Evolutionary conservation across 768 basidiomycete species (phyloP).

Genomic region (Psilocybe tampanensis): DNA sequence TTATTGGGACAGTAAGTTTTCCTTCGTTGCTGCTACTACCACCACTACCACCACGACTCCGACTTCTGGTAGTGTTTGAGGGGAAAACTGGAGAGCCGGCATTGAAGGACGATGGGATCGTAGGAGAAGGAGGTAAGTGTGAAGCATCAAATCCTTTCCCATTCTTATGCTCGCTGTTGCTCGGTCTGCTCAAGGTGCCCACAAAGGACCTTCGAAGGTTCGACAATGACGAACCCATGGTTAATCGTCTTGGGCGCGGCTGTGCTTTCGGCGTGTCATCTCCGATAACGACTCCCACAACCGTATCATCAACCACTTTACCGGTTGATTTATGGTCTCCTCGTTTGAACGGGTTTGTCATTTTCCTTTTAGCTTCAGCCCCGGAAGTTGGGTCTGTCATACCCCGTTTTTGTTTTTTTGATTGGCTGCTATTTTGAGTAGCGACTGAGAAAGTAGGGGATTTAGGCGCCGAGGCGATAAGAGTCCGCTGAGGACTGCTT

Average conservation of each 20-base stretch:
- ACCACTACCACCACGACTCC: not conserved
- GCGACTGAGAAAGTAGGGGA: not conserved
- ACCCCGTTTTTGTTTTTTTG: not conserved
- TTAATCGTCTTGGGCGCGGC: not conserved
- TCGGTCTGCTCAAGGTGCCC: conserved; percentile 32
- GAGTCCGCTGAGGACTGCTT: not conserved
- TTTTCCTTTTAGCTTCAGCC: not conserved
- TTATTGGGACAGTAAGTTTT: not conserved
- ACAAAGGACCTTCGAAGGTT: conserved; percentile 49
- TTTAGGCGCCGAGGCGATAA: not conserved
- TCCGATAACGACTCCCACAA: not conserved
- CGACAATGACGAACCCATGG: conserved; percentile 26
- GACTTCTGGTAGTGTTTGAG: not conserved
- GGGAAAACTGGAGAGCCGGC: not conserved
- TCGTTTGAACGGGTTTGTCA: not conserved
- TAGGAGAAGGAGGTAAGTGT: conserved; percentile 42
- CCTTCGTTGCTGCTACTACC: not conserved
- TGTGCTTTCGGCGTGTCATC: not conserved
- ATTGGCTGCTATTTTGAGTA: not conserved
- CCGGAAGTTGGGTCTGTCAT: not conserved
- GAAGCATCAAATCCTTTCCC: conserved; percentile 29
- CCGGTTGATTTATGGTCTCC: not conserved
- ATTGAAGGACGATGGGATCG: conserved; percentile 19
- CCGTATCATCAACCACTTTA: not conserved
- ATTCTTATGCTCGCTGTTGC: conserved; percentile 7